Evolutionary conservation across 1,139 yeast species (phyloP).

Genomic region (Geotrichum candidum): DNA sequence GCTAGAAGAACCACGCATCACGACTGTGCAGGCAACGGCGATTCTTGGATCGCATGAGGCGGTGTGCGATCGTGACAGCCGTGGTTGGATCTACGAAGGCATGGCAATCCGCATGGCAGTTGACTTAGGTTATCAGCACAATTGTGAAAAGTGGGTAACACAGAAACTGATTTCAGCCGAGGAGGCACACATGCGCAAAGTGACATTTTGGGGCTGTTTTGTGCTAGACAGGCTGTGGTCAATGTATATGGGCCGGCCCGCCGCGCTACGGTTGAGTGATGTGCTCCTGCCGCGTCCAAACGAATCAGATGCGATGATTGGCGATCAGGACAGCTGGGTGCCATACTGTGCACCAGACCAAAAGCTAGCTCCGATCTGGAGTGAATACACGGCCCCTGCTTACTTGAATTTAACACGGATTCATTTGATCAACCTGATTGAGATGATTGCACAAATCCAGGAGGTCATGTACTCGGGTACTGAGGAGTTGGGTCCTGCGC

Average conservation of each 20-base stretch:
- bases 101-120: constrained; percentile 29
- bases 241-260: constrained; percentile 26
- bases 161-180: constrained; percentile 23
- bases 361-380: constrained; percentile 16
- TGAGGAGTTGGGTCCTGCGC: constrained; percentile 12
- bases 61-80: constrained; percentile 25
- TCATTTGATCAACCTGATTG: constrained; percentile 14
- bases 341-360: constrained; percentile 15
- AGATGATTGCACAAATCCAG: constrained; percentile 17
- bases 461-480: constrained; percentile 18
- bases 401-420: constrained; percentile 9
- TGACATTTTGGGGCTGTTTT: constrained; percentile 29
- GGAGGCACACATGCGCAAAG: constrained; percentile 23
- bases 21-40: constrained; percentile 25
- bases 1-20: constrained; percentile 20
- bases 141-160: constrained; percentile 21
- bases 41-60: constrained; percentile 25
- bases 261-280: constrained; percentile 23
- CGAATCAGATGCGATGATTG: constrained; percentile 10
- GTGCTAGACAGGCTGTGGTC: constrained; percentile 28
- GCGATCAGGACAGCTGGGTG: constrained; percentile 17
- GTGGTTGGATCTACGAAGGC: constrained; percentile 29
- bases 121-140: constrained; percentile 27
- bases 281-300: constrained; percentile 19
- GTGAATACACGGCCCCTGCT: constrained; percentile 15